These are phyloP conservation scores for Uronychia binucleata DNA, from an alignment of 73 alveolate species.

Conservation along the genomic window DNA sequence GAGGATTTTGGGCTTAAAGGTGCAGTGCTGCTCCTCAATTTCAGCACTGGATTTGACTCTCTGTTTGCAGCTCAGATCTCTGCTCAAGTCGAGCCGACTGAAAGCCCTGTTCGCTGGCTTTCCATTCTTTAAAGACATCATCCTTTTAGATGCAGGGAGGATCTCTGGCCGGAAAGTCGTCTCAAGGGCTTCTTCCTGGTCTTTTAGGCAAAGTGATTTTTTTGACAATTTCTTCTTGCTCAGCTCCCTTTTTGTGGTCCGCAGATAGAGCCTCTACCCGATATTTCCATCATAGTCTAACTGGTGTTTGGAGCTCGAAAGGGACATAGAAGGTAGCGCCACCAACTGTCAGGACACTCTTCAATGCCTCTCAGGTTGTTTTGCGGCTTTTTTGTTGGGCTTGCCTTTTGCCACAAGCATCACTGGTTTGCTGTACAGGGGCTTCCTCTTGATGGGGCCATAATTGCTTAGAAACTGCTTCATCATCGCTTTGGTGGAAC, in stretches of 20 bases:
- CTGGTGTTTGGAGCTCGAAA: too few relatives aligned
- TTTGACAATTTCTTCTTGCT: background rate
- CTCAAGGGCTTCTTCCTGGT: background rate
- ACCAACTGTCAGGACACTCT: background rate
- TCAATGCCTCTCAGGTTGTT: background rate
- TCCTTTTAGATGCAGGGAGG: too few relatives aligned
- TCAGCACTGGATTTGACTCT: background rate
- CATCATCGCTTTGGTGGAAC: background rate
- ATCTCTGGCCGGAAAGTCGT: background rate
- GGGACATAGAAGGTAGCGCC: background rate
- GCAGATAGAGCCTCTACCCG: background rate
- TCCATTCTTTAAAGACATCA: background rate
- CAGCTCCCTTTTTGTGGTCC: background rate
- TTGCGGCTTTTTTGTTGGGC: background rate
- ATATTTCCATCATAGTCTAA: background rate
- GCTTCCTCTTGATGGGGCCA: background rate
- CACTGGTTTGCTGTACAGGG: background rate
- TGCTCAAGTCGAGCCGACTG: background rate
- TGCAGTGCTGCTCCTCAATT: background rate
- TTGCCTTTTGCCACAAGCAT: background rate
- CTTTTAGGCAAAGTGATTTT: background rate
- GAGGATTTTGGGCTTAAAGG: background rate
- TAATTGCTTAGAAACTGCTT: too few relatives aligned
- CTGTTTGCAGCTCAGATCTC: background rate
- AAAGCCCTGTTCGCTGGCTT: background rate